These are phyloP conservation scores for Austroboletus niveus DNA, from an alignment of 1,284 basidiomycete genomes.

Conservation along the genomic window DNA sequence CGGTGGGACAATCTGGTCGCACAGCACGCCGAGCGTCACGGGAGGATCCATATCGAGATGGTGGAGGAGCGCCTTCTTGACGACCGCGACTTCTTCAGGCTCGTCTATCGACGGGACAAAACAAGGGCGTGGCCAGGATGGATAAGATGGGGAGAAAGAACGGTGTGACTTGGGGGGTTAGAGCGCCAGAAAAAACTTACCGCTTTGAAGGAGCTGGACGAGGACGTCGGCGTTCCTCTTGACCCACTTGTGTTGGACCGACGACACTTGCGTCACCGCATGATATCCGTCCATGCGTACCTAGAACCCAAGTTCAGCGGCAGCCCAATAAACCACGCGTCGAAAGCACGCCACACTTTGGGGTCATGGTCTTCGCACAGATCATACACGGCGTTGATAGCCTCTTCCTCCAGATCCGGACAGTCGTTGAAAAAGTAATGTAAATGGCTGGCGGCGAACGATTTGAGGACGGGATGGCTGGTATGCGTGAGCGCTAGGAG, in stretches of 20 bases:
- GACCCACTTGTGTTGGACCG: conserved; percentile 54
- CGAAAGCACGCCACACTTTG: conserved; percentile 38
- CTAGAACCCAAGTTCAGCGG: conserved; percentile 35
- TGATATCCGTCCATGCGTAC: conserved; percentile 65
- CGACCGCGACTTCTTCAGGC: conserved; percentile 57
- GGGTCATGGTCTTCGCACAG: conserved; percentile 66
- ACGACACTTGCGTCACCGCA: conserved; percentile 64
- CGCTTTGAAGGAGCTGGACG: conserved; percentile 70
- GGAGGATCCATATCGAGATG: conserved; percentile 64
- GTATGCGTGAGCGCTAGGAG: conserved; percentile 30
- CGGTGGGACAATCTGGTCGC: conserved; percentile 58
- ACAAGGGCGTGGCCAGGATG: conserved; percentile 8
- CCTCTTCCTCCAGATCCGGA: conserved; percentile 66
- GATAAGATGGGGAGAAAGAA: conserved; percentile 20
- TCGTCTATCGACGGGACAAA: conserved; percentile 47
- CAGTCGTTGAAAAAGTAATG: conserved; percentile 61
- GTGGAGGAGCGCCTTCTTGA: conserved; percentile 56
- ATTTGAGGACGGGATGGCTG: conserved; percentile 38
- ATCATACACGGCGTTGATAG: conserved; percentile 73
- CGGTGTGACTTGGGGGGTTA: neutral
- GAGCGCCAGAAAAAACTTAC: conserved; percentile 40
- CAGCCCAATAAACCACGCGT: conserved; percentile 4
- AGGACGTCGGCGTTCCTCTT: conserved; percentile 71
- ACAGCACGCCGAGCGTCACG: conserved; percentile 62
- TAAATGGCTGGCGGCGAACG: conserved; percentile 57